Evolutionary conservation across 768 basidiomycete genomes (phyloP), one percentile per base, ranked within the genome.

Genomic region (Tricholoma sp.): DNA sequence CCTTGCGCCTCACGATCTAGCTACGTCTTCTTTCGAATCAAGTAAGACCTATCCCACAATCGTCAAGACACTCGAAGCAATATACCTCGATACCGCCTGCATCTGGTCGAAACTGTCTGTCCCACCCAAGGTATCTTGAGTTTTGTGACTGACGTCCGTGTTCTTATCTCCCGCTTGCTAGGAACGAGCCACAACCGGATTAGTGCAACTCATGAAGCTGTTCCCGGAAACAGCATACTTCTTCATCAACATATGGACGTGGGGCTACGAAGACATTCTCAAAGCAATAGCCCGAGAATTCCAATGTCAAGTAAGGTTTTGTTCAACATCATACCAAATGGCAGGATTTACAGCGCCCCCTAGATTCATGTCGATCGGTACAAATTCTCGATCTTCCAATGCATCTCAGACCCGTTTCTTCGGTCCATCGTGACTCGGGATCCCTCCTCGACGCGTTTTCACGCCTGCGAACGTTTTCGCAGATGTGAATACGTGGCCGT

Each of bases 211-310:
- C 1, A 87, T 98, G 70, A 73, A 76, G 9, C 65, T 84, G 3
- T 89, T 87, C 56, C 88, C 93, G 0, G 59, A 74, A 0, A 73
- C 78, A 4, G 86, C 86, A 0, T 76, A 83, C 55, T 97, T 98
- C 73, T 98, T 89, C 73, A 77, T 99, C 57, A 96, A 97, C 66
- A 68, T 83, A 0, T 99, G 96, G 96, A 96, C 95, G 0, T 95
- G 90, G 87, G 96, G 96, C 0, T 98, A 97, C 67, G 96, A 99
- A 70, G 91, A 94, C 56, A 74, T 95, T 12, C 74, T 97, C 27
- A 91, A 92, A 64, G 89, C 79, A 0, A 73, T 98, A 7, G 80
- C 88, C 2, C 72, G 76, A 2, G 74, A 77, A 0, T 98, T 96
- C 64, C 76, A 81, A 32, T 74, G 78, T 54, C 77, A 81, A 73